Conservation (phyloP, 352 stramenopile species). For the Pythium aristosporum region DNA sequence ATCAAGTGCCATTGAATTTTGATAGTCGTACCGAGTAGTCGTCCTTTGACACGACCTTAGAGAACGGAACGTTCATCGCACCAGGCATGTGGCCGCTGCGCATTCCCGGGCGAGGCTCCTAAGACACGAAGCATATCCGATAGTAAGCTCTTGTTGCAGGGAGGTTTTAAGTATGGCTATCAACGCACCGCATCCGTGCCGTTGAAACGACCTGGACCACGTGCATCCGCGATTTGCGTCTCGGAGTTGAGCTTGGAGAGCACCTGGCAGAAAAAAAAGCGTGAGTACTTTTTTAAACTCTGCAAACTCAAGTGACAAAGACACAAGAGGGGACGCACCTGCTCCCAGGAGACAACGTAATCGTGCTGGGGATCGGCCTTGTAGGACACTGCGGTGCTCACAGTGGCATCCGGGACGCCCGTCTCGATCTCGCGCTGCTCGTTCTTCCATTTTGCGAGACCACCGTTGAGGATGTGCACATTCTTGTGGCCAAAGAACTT, state of each 20-base stretch:
- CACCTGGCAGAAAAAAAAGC: conserved; percentile 29
- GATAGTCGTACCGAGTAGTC: conserved; percentile 72
- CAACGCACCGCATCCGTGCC: conserved; percentile 70
- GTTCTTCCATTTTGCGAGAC: conserved; percentile 69
- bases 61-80: conserved; percentile 90
- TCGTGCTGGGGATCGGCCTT: conserved; percentile 45
- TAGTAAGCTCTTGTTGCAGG: no score
- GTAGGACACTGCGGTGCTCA: conserved; percentile 37
- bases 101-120: conserved; percentile 91
- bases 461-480: conserved; percentile 87
- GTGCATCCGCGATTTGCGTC: conserved; percentile 90
- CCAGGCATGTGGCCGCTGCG: conserved; percentile 91
- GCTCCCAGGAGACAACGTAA: conserved; percentile 55
- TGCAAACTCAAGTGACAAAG: neutral
- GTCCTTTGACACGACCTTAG: conserved; percentile 76
- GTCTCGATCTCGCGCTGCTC: conserved; percentile 46
- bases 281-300: neutral
- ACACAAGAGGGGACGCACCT: conserved; percentile 26
- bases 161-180: no score
- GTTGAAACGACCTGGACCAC: conserved; percentile 84
- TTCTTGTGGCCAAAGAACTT: conserved; percentile 87
- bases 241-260: conserved; percentile 54
- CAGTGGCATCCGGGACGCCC: conserved; percentile 27
- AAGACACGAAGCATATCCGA: neutral
- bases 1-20: neutral